Evolutionary conservation across 192 early-diverging fungal genomes (phyloP).

Genomic region (Rhizoclosmatium sp.): DNA sequence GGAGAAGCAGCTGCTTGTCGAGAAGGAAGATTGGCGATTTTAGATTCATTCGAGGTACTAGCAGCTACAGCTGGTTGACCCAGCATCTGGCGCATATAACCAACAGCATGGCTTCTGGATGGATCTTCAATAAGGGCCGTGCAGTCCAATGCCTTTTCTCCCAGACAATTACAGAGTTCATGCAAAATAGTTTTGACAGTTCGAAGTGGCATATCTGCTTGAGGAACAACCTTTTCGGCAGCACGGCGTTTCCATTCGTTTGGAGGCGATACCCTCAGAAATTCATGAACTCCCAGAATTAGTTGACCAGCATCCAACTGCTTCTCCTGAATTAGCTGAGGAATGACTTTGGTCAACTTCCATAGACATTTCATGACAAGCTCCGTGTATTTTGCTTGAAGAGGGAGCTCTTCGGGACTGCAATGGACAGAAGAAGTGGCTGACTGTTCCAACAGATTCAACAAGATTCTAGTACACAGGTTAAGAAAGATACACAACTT

Average conservation of each 20-base stretch:
- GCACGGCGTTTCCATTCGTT: slow-evolving; percentile 86
- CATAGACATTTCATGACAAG: slow-evolving; percentile 96
- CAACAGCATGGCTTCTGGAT: slow-evolving; percentile 57
- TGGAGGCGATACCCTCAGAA: slow-evolving; percentile 83
- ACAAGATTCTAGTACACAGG: slow-evolving; percentile 63
- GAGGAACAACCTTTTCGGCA: slow-evolving; percentile 68
- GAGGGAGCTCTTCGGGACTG: slow-evolving; percentile 57
- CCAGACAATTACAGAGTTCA: slow-evolving; percentile 74
- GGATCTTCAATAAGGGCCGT: slow-evolving; percentile 70
- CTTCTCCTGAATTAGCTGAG: slow-evolving; percentile 69
- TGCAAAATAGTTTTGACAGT: slow-evolving; percentile 93
- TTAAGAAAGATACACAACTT: background rate
- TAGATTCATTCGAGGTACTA: background rate
- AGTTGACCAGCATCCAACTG: slow-evolving; percentile 72
- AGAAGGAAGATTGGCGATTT: background rate
- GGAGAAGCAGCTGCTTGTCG: slow-evolving; percentile 1
- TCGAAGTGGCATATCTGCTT: slow-evolving; percentile 92
- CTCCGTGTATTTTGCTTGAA: slow-evolving; percentile 81
- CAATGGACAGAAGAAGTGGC: slow-evolving; percentile 58
- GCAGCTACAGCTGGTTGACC: slow-evolving; percentile 32
- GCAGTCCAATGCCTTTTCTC: slow-evolving; percentile 67
- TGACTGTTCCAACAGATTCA: slow-evolving; percentile 71
- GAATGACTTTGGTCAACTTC: slow-evolving; percentile 90
- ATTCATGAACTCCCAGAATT: slow-evolving; percentile 79
- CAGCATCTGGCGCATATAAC: slow-evolving; percentile 54